Conservation (phyloP, 2,329 filamentous ascomycete species). For the Chalara sp. region DNA sequence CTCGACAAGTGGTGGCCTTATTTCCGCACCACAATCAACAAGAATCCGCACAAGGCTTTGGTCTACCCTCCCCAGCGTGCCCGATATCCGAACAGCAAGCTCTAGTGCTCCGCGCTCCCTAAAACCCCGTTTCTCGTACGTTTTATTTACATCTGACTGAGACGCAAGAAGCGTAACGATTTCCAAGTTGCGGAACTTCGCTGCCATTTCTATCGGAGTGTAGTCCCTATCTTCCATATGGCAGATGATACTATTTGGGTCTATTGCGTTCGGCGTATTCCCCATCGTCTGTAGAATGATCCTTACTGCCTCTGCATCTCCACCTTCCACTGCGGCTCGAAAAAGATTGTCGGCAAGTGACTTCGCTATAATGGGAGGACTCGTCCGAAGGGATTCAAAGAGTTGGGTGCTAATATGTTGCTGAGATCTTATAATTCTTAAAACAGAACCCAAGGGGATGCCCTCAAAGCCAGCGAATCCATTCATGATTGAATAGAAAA, state of each 20-base stretch:
- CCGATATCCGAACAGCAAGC: constrained; percentile 1
- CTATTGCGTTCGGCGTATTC: neutral
- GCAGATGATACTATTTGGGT: neutral
- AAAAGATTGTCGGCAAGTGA: constrained; percentile 2
- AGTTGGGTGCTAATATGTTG: neutral
- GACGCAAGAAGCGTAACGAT: constrained; percentile 1
- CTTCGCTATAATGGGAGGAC: neutral
- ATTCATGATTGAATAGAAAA: constrained; percentile 1
- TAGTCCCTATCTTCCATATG: neutral
- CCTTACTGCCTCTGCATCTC: neutral
- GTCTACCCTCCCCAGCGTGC: neutral
- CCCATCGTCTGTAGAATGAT: neutral
- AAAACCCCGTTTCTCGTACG: too few species aligned
- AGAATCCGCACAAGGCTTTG: constrained; percentile 1
- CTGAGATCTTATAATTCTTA: neutral
- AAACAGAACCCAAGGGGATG: neutral
- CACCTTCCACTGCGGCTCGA: constrained; percentile 1
- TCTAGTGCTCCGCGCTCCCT: constrained; percentile 1
- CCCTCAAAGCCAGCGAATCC: neutral
- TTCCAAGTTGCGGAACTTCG: constrained; percentile 1
- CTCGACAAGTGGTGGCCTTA: neutral
- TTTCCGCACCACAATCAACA: constrained; percentile 4
- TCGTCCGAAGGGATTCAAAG: neutral
- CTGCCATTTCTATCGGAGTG: constrained; percentile 1
- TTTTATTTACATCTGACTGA: neutral